Evolutionary conservation across 116 monocot species (phyloP).

Genomic region (Phalaenopsis hybrid): DNA sequence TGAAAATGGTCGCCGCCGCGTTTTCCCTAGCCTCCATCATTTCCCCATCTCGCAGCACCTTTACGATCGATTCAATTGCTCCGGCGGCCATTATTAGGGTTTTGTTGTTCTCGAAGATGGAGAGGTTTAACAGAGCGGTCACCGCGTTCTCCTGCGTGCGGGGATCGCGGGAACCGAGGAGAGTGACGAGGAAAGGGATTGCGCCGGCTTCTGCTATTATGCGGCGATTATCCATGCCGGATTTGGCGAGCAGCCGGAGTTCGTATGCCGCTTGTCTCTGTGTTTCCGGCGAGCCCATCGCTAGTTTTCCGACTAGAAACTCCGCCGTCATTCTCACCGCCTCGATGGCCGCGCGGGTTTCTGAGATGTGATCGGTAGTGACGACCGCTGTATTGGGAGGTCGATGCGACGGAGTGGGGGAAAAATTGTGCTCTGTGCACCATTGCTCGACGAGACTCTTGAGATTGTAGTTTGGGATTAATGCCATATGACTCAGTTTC

Average conservation of each 20-base stretch:
- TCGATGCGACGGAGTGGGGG: neutral
- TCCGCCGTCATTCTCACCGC: constrained; percentile 38
- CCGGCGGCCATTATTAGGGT: constrained; percentile 37
- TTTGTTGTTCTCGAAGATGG: constrained; percentile 60
- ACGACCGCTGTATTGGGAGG: neutral
- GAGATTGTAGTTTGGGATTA: constrained; percentile 38
- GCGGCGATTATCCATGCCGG: constrained; percentile 26
- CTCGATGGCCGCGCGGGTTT: constrained; percentile 18
- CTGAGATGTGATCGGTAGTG: constrained; percentile 25
- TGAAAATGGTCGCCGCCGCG: constrained; percentile 54
- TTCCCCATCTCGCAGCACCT: constrained; percentile 25
- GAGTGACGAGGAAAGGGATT: constrained; percentile 28
- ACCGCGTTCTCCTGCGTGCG: constrained; percentile 44
- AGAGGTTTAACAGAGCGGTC: constrained; percentile 63
- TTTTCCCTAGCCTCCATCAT: constrained; percentile 58
- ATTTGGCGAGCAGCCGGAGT: constrained; percentile 33
- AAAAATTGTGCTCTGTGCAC: constrained; percentile 29
- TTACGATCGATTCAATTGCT: constrained; percentile 26
- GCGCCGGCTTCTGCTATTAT: constrained; percentile 39
- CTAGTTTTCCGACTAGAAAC: constrained; percentile 36
- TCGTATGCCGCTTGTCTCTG: constrained; percentile 27
- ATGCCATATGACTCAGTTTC: constrained; percentile 24
- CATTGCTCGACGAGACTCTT: constrained; percentile 30
- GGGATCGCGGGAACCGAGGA: constrained; percentile 23
- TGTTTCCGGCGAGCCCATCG: constrained; percentile 17